These are phyloP conservation scores for Carallia brachiata DNA, from an alignment of 345 rosid genomes.

Conservation along the genomic window DNA sequence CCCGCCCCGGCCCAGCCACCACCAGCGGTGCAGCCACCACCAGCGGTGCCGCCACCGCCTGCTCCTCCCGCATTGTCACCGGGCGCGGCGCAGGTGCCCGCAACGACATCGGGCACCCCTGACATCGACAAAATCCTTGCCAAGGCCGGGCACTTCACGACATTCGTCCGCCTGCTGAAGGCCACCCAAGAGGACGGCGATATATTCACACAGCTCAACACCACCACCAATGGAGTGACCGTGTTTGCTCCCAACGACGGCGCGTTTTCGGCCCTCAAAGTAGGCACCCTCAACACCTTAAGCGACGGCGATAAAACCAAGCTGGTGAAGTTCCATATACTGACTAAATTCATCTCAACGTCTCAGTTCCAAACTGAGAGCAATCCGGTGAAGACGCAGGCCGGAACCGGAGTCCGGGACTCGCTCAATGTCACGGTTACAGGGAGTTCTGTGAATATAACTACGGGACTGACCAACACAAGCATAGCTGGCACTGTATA, in stretches of 20 bases:
- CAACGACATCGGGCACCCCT: not conserved
- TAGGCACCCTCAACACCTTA: conserved; percentile 20
- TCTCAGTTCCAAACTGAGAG: conserved; percentile 45
- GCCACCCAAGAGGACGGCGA: conserved; percentile 18
- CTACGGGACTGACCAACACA: conserved; percentile 35
- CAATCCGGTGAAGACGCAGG: conserved; percentile 41
- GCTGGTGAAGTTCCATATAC: conserved; percentile 39
- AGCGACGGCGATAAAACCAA: conserved; percentile 32
- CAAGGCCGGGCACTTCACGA: conserved; percentile 21
- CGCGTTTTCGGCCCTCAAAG: conserved; percentile 21
- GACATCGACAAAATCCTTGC: not conserved
- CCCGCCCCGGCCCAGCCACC: not conserved
- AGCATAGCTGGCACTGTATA: conserved; percentile 33
- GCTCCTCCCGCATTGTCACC: not conserved
- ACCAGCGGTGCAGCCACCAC: not conserved
- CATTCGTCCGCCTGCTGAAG: conserved; percentile 23
- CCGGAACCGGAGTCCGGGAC: conserved; percentile 30
- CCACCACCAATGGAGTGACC: conserved; percentile 27
- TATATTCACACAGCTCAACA: conserved; percentile 18
- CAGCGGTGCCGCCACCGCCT: not conserved
- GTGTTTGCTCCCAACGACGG: conserved; percentile 26
- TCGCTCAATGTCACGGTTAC: conserved; percentile 33
- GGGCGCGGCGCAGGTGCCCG: not conserved
- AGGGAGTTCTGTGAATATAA: conserved; percentile 22
- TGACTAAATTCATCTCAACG: conserved; percentile 29